Base-by-base conservation (phyloP, 2,329 filamentous ascomycete species). In the Neophaeococcomyces aloes region DNA sequence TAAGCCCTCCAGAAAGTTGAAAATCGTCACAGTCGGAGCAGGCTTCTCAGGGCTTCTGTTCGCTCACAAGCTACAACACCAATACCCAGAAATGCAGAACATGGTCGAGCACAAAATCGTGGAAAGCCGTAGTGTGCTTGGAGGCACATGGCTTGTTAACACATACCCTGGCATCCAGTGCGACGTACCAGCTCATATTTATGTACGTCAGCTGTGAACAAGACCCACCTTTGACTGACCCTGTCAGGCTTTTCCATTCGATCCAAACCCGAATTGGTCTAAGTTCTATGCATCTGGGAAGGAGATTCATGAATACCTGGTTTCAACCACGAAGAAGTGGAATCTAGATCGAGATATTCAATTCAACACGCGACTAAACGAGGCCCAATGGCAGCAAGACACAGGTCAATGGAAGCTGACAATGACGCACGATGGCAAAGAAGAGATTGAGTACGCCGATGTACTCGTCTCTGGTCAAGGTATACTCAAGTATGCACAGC, bases 401-500 rank as follows among this genome's bases (percentile, higher is more conserved):
- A 31, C 47, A 33, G 59, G 57, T 1, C 56, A 61, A 43, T 69
- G 65, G 65, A 51, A 56, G 21, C 44, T 68, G 3, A 52, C 49
- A 56, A 14, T 56, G 56, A 2, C 15, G 33, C 35, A 47, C 53
- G 3, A 53, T 52, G 27, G 46, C 13, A 38, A 27, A n/a, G 35
- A 38, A 6, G 21, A 27, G 8, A 13, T 29, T 10, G 47, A 49
- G 18, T 49, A 35, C 25, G 66, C 67, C 4, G 71, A 76, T 50
- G 76, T 77, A 44, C 58, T 78, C 13, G 63, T 78, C 17, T 75
- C 70, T 8, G 75, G 70, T 2, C 74, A 78, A 18, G 75, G 76
- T 1, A 72, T 78, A 50, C 58, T 51, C 3, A 58, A 58, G 45
- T 53, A 49, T 29, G 56, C 56, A 78, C 17, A 11, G 19, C 19